Percentiles rank a stretch among this genome's conserved stretches.
Conservation (phyloP, 352 stramenopile genomes). For the Pythium phragmitis region DNA sequence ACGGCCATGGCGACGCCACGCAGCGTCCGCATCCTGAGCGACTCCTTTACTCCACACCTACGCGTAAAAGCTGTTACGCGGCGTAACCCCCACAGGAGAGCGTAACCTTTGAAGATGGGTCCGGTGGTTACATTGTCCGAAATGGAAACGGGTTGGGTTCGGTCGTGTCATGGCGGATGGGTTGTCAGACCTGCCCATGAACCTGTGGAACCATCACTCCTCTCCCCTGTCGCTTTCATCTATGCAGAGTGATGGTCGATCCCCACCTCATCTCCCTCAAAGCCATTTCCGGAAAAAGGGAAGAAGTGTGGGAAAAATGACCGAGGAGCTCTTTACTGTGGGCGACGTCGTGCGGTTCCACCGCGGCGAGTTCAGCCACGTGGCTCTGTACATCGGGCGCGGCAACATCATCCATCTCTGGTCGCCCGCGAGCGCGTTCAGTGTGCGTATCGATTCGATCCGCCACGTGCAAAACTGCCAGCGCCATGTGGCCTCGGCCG, state of each 20-base stretch:
- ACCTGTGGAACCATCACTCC: conserved; percentile 4
- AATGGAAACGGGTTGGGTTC: conserved; percentile 8
- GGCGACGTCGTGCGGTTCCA: conserved; percentile 69
- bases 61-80: background rate
- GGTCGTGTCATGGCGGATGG: no score
- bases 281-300: background rate
- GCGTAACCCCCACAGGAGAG: no score
- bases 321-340: conserved; percentile 16
- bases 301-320: conserved; percentile 1
- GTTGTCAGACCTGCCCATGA: background rate
- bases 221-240: background rate
- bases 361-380: conserved; percentile 60
- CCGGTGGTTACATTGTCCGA: no score
- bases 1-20: conserved; percentile 2
- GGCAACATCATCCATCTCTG: conserved; percentile 62
- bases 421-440: conserved; percentile 47
- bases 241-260: conserved; percentile 6
- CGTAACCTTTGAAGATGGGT: no score
- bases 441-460: conserved; percentile 64
- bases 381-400: conserved; percentile 52
- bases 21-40: conserved; percentile 6
- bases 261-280: background rate
- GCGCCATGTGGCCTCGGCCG: conserved; percentile 2
- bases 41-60: background rate
- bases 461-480: conserved; percentile 37